Evolutionary conservation across 1,284 basidiomycete genomes (phyloP).

Genomic region (Wallemia ichthyophaga): DNA sequence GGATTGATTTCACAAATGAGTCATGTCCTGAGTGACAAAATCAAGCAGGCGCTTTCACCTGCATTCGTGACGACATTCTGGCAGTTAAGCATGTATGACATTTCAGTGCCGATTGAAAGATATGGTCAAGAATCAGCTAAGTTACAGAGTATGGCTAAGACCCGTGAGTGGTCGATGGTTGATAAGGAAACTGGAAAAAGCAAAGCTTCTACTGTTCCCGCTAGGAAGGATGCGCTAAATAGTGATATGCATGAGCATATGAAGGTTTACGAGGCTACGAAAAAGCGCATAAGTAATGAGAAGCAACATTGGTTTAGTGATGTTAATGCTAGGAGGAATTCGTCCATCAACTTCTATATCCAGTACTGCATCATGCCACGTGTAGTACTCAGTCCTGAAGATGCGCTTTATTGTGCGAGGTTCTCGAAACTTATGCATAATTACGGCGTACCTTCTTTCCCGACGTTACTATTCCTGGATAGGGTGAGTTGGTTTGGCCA

Average conservation of each 20-base stretch:
- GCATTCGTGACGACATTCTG: constrained; percentile 81
- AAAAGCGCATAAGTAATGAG: constrained; percentile 45
- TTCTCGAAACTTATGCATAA: constrained; percentile 66
- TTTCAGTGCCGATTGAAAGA: constrained; percentile 27
- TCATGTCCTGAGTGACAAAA: background rate
- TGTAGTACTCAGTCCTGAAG: constrained; percentile 70
- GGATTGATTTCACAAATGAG: background rate
- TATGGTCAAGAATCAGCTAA: constrained; percentile 17
- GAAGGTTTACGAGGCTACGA: constrained; percentile 20
- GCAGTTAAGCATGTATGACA: constrained; percentile 68
- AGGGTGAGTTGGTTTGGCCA: constrained; percentile 22
- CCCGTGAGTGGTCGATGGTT: constrained; percentile 12
- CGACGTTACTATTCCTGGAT: constrained; percentile 58
- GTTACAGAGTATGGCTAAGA: constrained; percentile 14
- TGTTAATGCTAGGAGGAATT: constrained; percentile 22
- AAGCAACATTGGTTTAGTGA: constrained; percentile 62
- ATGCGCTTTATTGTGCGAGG: constrained; percentile 76
- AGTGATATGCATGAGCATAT: constrained; percentile 12
- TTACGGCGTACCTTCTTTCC: constrained; percentile 59
- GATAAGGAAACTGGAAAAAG: constrained; percentile 5
- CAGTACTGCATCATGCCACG: constrained; percentile 83
- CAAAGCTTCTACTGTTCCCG: constrained; percentile 6
- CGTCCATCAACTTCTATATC: constrained; percentile 27
- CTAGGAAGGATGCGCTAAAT: constrained; percentile 6
- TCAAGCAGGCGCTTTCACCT: background rate